Percentiles rank a stretch among this genome's conserved stretches.
These are phyloP conservation scores for Globisporangium spiculum DNA, from an alignment of 352 stramenopile genomes.

Conservation along the genomic window DNA sequence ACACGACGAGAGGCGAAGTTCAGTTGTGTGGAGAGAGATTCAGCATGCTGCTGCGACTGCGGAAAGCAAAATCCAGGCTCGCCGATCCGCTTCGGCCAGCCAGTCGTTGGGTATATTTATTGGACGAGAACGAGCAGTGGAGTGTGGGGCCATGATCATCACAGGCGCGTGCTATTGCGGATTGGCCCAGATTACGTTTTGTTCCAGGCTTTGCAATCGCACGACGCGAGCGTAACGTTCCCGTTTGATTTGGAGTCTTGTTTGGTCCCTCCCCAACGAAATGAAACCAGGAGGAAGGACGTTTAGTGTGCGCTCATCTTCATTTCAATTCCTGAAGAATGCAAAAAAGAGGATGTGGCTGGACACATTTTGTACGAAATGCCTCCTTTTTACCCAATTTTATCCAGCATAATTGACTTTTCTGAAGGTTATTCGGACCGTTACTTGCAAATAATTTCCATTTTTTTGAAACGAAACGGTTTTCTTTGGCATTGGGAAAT, in stretches of 20 bases:
- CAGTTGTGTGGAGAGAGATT: background rate
- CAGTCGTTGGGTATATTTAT: background rate
- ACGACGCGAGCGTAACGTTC: background rate
- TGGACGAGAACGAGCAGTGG: background rate
- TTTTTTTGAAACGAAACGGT: background rate
- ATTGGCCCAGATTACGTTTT: background rate
- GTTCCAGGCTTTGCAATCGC: background rate
- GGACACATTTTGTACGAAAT: background rate
- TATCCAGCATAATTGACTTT: background rate
- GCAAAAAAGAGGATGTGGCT: background rate
- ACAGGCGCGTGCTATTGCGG: background rate
- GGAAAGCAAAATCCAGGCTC: background rate
- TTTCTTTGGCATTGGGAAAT: background rate
- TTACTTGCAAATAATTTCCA: background rate
- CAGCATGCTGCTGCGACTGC: background rate
- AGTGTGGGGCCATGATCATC: background rate
- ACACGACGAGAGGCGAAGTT: background rate
- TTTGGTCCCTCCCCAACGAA: background rate
- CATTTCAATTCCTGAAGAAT: background rate
- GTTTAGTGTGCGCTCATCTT: background rate
- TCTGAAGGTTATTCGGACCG: background rate
- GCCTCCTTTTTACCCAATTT: background rate
- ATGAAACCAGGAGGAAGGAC: background rate
- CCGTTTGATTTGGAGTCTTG: background rate
- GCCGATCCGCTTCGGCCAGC: background rate